Evolutionary conservation across 257 asterid species (phyloP).

Genomic region (Nicotiana tomentosiformis): DNA sequence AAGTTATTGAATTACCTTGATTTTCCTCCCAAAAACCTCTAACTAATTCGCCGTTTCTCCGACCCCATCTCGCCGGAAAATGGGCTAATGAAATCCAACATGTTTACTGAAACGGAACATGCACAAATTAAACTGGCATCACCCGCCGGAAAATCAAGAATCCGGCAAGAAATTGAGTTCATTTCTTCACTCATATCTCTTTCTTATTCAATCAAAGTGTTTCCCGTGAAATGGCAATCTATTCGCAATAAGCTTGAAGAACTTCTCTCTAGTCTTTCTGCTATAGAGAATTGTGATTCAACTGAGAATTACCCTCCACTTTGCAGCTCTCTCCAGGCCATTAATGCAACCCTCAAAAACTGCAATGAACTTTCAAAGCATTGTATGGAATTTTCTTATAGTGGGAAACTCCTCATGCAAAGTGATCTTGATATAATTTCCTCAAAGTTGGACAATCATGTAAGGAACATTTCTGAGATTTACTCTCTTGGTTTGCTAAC

Average conservation of each 20-base stretch:
- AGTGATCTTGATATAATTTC: conserved; percentile 74
- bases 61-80: neutral
- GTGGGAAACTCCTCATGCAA: conserved; percentile 87
- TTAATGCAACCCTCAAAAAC: conserved; percentile 33
- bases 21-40: conserved; percentile 13
- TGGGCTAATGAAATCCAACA: conserved; percentile 5
- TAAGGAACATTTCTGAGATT: conserved; percentile 43
- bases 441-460: conserved; percentile 45
- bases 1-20: conserved; percentile 9
- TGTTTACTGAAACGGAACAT: conserved; percentile 20
- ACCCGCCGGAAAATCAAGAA: conserved; percentile 19
- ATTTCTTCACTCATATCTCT: conserved; percentile 58
- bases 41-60: conserved; percentile 22
- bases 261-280: conserved; percentile 56
- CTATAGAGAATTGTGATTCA: conserved; percentile 55
- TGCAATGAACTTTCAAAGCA: conserved; percentile 44
- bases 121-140: neutral
- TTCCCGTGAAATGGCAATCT: conserved; percentile 63
- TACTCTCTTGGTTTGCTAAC: conserved; percentile 60
- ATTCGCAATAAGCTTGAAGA: conserved; percentile 62
- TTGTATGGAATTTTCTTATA: conserved; percentile 51
- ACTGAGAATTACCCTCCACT: conserved; percentile 38
- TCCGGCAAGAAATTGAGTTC: conserved; percentile 32
- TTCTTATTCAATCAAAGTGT: conserved; percentile 58
- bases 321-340: conserved; percentile 41